phyloP scores from a whole-genome alignment of 495 filamentous ascomycete species.

The Delitschia confertaspora region DNA sequence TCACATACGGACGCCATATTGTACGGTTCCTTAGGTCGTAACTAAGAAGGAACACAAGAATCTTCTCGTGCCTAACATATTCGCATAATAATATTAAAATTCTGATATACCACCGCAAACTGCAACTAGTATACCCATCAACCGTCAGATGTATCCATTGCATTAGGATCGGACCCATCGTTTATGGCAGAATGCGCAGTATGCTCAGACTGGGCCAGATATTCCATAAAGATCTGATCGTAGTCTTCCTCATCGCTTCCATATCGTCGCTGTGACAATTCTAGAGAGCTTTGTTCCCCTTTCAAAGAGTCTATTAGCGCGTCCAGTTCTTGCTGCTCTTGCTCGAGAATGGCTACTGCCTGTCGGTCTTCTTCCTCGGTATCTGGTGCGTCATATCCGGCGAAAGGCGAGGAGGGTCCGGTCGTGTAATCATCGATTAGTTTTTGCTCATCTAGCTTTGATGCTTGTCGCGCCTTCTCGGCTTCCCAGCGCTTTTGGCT shows the following conservation, averaged over 20 bases:
- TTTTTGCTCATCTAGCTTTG: conserved; percentile 15
- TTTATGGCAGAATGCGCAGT: conserved; percentile 5
- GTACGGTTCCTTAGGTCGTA: not conserved
- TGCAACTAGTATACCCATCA: conserved; percentile 3
- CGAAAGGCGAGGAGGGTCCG: not conserved
- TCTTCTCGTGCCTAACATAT: not conserved
- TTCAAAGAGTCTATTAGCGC: conserved; percentile 44
- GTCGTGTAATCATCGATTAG: conserved; percentile 33
- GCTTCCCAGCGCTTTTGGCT: conserved; percentile 42
- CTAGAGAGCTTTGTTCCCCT: conserved; percentile 15
- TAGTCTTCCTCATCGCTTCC: conserved; percentile 48
- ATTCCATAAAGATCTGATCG: conserved; percentile 51
- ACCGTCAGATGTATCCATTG: conserved; percentile 26
- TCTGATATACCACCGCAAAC: not conserved
- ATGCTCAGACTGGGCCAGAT: too few relatives aligned
- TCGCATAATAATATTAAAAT: not conserved
- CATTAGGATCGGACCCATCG: conserved; percentile 15
- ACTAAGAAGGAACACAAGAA: not conserved
- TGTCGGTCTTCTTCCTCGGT: conserved; percentile 22
- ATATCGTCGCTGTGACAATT: conserved; percentile 16
- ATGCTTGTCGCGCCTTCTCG: conserved; percentile 33
- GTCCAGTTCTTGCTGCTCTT: conserved; percentile 52
- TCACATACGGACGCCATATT: conserved; percentile 3
- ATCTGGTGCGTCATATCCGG: not conserved
- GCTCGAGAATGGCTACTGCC: conserved; percentile 40